These are phyloP conservation scores for Ophiostoma piceae DNA, from an alignment of 2,329 filamentous ascomycete genomes.

Conservation along the genomic window DNA sequence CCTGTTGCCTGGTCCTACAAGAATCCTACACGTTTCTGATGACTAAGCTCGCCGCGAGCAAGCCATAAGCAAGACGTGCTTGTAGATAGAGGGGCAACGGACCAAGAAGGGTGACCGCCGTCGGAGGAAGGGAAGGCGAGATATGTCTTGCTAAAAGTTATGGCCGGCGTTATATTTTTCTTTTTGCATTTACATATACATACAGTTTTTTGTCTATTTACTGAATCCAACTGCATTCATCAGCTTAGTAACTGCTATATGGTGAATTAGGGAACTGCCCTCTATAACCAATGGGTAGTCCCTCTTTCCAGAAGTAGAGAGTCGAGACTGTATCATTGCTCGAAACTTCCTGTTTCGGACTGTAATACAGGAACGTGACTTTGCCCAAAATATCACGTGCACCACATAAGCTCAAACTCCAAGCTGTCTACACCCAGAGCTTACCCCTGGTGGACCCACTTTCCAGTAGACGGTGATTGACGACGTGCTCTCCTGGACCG, in stretches of 20 bases:
- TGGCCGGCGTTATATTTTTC: neutral
- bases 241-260: neutral
- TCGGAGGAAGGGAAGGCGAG: slow-evolving; percentile 32
- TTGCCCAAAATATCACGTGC: neutral
- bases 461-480: neutral
- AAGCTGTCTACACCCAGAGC: neutral
- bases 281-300: neutral
- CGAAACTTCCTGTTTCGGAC: slow-evolving; percentile 11
- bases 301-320: neutral
- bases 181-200: neutral
- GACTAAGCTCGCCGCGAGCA: neutral
- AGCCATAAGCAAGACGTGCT: slow-evolving; percentile 22
- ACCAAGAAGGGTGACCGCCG: slow-evolving; percentile 59
- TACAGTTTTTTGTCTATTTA: neutral
- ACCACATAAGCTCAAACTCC: neutral
- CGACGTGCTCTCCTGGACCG: neutral
- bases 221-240: neutral
- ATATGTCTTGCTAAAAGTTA: neutral
- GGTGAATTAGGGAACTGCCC: neutral
- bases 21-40: slow-evolving; percentile 19
- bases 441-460: slow-evolving; percentile 2
- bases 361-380: neutral
- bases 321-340: neutral
- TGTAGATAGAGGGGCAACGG: slow-evolving; percentile 54
- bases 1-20: slow-evolving; percentile 60